Conservation (phyloP, 257 asterid species). For the Capsicum chinense region DNA sequence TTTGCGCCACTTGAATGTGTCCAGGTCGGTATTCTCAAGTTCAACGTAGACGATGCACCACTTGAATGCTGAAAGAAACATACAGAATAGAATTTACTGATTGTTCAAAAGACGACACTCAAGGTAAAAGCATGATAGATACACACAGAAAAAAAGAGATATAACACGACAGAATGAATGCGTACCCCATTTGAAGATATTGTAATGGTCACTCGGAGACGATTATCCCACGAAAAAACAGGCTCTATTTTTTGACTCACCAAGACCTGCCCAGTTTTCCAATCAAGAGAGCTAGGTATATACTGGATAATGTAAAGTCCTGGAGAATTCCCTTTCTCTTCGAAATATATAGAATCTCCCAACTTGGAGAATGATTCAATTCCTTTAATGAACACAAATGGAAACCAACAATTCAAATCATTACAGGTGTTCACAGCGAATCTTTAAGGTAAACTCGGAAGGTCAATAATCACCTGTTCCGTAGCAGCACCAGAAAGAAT, state of each 20-base stretch:
- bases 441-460: not conserved
- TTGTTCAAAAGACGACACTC: not conserved
- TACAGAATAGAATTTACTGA: not conserved
- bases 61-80: constrained; percentile 44
- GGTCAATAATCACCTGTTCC: constrained; percentile 65
- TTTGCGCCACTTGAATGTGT: constrained; percentile 54
- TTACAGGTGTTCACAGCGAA: not conserved
- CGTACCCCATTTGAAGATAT: constrained; percentile 48
- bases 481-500: constrained; percentile 95
- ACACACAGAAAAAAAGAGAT: not conserved
- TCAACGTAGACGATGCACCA: constrained; percentile 48
- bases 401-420: not conserved
- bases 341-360: constrained; percentile 95
- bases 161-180: not conserved
- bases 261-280: constrained; percentile 58
- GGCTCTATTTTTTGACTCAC: constrained; percentile 58
- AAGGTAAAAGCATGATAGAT: not conserved
- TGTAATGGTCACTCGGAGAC: constrained; percentile 54
- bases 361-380: constrained; percentile 88
- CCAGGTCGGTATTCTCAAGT: constrained; percentile 76
- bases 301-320: constrained; percentile 76
- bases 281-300: constrained; percentile 69
- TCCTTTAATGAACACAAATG: constrained; percentile 42
- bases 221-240: constrained; percentile 70
- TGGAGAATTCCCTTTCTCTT: constrained; percentile 63